Conservation (phyloP, 176 grass and related monocot genomes). For the Paspalum notatum region DNA sequence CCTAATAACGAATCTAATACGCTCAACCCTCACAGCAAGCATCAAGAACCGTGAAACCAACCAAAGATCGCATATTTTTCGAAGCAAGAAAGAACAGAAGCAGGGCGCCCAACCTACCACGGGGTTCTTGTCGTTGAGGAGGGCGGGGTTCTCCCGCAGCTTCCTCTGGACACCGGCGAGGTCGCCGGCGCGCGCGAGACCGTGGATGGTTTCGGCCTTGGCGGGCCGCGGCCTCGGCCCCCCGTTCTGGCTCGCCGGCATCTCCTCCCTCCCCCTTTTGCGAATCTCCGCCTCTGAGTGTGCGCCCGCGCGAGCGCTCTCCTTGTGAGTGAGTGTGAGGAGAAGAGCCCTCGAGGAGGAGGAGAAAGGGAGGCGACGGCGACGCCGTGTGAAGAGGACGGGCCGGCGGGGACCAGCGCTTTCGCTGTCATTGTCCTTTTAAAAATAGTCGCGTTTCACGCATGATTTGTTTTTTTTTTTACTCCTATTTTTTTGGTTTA, state of each 20-base stretch:
- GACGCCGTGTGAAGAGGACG: neutral
- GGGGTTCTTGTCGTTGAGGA: slow-evolving; percentile 85
- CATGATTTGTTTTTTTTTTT: neutral
- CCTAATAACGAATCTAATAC: slow-evolving; percentile 35
- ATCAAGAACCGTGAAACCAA: slow-evolving; percentile 26
- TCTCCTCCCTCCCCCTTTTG: slow-evolving; percentile 32
- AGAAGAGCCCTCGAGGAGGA: slow-evolving; percentile 33
- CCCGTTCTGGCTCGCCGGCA: slow-evolving; percentile 81
- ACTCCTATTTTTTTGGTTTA: slow-evolving; percentile 3
- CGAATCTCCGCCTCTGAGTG: neutral
- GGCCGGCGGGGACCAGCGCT: slow-evolving; percentile 37
- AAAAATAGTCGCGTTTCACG: slow-evolving; percentile 15
- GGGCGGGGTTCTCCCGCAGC: slow-evolving; percentile 67
- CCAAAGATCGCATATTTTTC: slow-evolving; percentile 43
- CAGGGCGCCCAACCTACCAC: slow-evolving; percentile 47
- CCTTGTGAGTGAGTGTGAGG: neutral
- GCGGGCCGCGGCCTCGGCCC: slow-evolving; percentile 54
- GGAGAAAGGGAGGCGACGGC: neutral
- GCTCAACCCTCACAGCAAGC: slow-evolving; percentile 14
- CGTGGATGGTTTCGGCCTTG: slow-evolving; percentile 69
- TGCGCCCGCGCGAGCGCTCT: slow-evolving; percentile 6
- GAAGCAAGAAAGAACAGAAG: neutral
- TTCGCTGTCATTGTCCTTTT: slow-evolving; percentile 1
- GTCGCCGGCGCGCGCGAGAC: slow-evolving; percentile 68
- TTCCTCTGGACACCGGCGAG: slow-evolving; percentile 74